These are phyloP conservation scores for Euphorbia peplus DNA, from an alignment of 345 rosid genomes.

Conservation along the genomic window DNA sequence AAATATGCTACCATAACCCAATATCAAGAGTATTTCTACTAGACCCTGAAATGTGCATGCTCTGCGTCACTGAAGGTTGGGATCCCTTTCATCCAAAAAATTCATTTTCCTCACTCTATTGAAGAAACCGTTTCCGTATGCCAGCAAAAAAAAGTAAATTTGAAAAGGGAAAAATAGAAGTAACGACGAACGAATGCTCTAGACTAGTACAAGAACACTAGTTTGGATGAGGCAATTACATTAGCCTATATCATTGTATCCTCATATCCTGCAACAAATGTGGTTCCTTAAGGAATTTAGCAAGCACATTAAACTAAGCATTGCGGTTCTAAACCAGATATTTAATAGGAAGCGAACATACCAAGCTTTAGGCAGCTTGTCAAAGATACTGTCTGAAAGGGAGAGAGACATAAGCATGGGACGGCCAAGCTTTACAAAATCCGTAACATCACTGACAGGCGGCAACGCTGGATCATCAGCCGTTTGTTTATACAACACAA, in stretches of 20 bases:
- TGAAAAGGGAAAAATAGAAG: too few relatives aligned
- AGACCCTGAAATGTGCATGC: not conserved
- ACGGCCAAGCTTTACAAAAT: conserved; percentile 61
- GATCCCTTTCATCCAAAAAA: not conserved
- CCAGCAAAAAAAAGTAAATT: not conserved
- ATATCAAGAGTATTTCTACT: not conserved
- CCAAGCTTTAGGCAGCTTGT: conserved; percentile 85
- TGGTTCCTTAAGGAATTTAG: not conserved
- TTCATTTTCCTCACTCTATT: not conserved
- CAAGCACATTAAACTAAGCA: not conserved
- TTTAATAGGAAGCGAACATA: conserved; percentile 26
- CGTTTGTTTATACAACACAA: conserved; percentile 59
- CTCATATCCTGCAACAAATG: not conserved
- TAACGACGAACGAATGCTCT: too few relatives aligned
- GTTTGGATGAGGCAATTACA: not conserved
- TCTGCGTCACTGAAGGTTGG: not conserved
- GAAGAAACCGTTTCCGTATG: not conserved
- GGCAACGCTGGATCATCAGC: conserved; percentile 27
- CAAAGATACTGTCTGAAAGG: conserved; percentile 47
- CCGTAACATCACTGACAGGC: conserved; percentile 28
- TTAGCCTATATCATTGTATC: not conserved
- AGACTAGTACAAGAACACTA: not conserved
- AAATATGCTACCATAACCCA: not conserved
- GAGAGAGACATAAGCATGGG: conserved; percentile 77
- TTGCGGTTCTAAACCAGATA: not conserved